phyloP scores from a whole-genome alignment of 768 basidiomycete genomes.

The Serpula lacrymans region DNA sequence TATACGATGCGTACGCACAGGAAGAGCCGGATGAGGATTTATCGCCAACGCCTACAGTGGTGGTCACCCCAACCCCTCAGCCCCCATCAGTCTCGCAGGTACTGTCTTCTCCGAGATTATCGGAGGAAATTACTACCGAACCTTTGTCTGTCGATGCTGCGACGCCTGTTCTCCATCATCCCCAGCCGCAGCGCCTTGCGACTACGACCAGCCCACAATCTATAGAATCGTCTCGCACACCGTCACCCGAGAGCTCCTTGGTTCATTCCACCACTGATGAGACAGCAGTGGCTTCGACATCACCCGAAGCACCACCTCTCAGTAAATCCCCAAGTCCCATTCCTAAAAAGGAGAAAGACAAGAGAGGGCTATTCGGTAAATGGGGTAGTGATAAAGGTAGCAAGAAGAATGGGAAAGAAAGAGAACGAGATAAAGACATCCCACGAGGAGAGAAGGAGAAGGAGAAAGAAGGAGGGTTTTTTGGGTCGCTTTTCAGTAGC shows the following conservation, averaged over 20 bases:
- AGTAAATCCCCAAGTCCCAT: slow-evolving; percentile 23
- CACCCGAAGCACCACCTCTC: slow-evolving; percentile 18
- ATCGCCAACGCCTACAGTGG: slow-evolving; percentile 13
- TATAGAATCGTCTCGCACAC: slow-evolving; percentile 47
- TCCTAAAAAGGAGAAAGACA: slow-evolving; percentile 68
- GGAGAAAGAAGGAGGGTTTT: slow-evolving; percentile 81
- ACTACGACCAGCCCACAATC: slow-evolving; percentile 29
- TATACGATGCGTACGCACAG: slow-evolving; percentile 78
- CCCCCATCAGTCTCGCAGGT: slow-evolving; percentile 18
- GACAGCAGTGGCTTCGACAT: slow-evolving; percentile 22
- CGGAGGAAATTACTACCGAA: slow-evolving; percentile 13
- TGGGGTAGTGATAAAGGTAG: slow-evolving; percentile 62
- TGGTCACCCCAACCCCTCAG: slow-evolving; percentile 19
- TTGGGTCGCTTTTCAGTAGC: slow-evolving; percentile 86
- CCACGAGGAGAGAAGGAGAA: slow-evolving; percentile 48
- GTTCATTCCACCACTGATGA: slow-evolving; percentile 22
- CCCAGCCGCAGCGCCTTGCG: slow-evolving; percentile 55
- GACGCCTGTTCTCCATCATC: slow-evolving; percentile 54
- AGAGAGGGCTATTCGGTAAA: slow-evolving; percentile 63
- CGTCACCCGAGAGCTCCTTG: slow-evolving; percentile 48
- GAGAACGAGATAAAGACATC: slow-evolving; percentile 47
- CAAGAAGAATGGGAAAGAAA: slow-evolving; percentile 52
- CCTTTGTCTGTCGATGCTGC: slow-evolving; percentile 25
- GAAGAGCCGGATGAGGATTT: slow-evolving; percentile 49
- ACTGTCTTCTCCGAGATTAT: neutral